A percentile compares a stretch with the other conserved stretches of the same genome.
phyloP scores from a whole-genome alignment of 2,329 filamentous ascomycete species.

The Mycocentrospora acerina region DNA sequence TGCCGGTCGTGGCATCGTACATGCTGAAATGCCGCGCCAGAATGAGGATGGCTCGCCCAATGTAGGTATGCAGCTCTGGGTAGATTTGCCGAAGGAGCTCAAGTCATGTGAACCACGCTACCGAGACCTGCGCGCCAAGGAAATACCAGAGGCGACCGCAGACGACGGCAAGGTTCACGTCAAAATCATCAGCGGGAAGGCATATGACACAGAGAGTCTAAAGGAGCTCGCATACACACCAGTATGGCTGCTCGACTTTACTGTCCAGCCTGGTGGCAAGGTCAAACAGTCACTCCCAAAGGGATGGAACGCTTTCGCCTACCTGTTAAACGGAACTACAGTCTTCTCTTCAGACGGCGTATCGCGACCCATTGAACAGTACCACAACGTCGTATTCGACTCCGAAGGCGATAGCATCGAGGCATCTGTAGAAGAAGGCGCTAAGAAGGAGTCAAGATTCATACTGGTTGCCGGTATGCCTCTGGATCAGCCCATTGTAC shows the following conservation, averaged over 20 bases:
- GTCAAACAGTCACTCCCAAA: conserved; percentile 73
- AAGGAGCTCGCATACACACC: conserved; percentile 94
- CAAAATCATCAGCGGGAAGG: conserved; percentile 88
- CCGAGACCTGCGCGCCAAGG: conserved; percentile 74
- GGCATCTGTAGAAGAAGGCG: conserved; percentile 66
- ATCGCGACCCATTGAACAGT: conserved; percentile 61
- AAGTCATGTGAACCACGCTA: conserved; percentile 92
- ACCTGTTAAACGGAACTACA: conserved; percentile 74
- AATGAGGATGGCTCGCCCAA: conserved; percentile 75
- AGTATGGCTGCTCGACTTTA: conserved; percentile 91
- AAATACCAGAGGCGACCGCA: conserved; percentile 74
- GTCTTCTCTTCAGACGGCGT: conserved; percentile 50
- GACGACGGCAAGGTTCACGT: conserved; percentile 75
- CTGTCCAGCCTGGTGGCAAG: conserved; percentile 74
- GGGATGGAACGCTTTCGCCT: conserved; percentile 89
- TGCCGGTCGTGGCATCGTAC: conserved; percentile 85
- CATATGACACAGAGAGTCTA: conserved; percentile 80
- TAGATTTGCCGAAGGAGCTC: conserved; percentile 78
- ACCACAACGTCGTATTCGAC: conserved; percentile 88
- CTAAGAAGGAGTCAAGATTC: conserved; percentile 60
- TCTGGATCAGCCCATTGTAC: conserved; percentile 43
- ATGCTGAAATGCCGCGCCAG: conserved; percentile 89
- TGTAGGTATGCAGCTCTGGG: conserved; percentile 92
- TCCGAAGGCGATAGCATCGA: conserved; percentile 74
- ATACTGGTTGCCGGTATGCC: conserved; percentile 76